Evolutionary conservation across 139 green algal genomes (phyloP).

Genomic region (Monoraphidium neglectum): DNA sequence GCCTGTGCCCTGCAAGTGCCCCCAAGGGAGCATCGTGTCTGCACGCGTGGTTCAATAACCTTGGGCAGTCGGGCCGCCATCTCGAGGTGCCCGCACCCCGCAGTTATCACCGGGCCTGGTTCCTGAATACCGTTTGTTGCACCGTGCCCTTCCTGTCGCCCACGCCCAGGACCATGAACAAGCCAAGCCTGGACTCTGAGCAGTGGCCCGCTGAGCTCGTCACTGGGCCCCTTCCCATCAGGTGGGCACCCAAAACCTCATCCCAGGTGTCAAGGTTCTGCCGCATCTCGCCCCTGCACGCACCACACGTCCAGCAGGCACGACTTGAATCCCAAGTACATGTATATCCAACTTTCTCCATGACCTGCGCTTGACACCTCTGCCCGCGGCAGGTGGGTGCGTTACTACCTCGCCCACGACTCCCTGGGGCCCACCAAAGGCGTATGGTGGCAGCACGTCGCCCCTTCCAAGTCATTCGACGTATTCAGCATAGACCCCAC

Average conservation of each 20-base stretch:
- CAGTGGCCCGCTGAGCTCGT: conserved; percentile 24
- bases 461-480: conserved; percentile 12
- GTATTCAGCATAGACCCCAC: neutral
- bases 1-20: too few relatives aligned
- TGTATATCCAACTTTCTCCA: too few relatives aligned
- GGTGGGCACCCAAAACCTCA: conserved; percentile 6
- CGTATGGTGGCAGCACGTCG: conserved; percentile 41
- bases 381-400: conserved; percentile 26
- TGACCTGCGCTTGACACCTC: neutral
- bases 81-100: too few relatives aligned
- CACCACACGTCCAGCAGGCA: too few relatives aligned
- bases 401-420: conserved; percentile 42
- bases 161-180: conserved; percentile 48
- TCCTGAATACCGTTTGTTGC: too few relatives aligned
- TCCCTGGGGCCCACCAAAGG: conserved; percentile 39
- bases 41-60: too few relatives aligned
- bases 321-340: too few relatives aligned
- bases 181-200: conserved; percentile 7
- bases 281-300: too few relatives aligned
- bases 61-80: too few relatives aligned
- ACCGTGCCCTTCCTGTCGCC: too few relatives aligned
- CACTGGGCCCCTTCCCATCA: conserved; percentile 31
- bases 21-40: too few relatives aligned
- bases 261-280: neutral
- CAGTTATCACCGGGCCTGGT: too few relatives aligned